Conservation (phyloP, 2,329 filamentous ascomycete genomes). For the Sarocladium strictum region DNA sequence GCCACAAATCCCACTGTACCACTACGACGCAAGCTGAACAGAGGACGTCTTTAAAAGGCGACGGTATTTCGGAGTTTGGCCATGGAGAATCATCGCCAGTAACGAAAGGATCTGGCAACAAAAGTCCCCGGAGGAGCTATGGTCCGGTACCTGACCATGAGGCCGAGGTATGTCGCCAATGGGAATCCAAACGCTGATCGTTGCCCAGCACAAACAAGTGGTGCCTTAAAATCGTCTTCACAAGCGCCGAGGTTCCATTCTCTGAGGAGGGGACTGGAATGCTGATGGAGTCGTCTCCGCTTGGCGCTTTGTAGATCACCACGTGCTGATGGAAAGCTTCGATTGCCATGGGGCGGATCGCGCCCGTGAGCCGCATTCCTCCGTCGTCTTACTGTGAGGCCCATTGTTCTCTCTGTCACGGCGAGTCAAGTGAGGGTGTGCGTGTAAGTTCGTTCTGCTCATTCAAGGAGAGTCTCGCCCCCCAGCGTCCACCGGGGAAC, state of each 20-base stretch:
- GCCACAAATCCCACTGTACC: neutral
- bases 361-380: constrained; percentile 2
- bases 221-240: neutral
- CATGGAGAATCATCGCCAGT: too few species aligned
- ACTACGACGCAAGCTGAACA: too few species aligned
- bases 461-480: constrained; percentile 6
- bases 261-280: neutral
- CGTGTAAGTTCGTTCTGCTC: neutral
- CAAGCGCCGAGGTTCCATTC: neutral
- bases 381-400: too few species aligned
- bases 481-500: neutral
- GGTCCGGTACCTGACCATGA: neutral
- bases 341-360: neutral
- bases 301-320: too few species aligned
- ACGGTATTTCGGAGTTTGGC: too few species aligned
- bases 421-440: neutral
- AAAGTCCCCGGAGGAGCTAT: neutral
- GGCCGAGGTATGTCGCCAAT: neutral
- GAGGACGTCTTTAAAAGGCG: too few species aligned
- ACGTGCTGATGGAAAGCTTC: too few species aligned
- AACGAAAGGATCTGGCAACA: neutral
- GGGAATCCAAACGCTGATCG: neutral
- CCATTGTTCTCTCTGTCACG: too few species aligned
- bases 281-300: constrained; percentile 3
- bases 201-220: neutral